A percentile compares a stretch with the other conserved stretches of the same genome.
Evolutionary conservation across 106 monocot genomes (phyloP).

Genomic region (Dendrobium nobile): DNA sequence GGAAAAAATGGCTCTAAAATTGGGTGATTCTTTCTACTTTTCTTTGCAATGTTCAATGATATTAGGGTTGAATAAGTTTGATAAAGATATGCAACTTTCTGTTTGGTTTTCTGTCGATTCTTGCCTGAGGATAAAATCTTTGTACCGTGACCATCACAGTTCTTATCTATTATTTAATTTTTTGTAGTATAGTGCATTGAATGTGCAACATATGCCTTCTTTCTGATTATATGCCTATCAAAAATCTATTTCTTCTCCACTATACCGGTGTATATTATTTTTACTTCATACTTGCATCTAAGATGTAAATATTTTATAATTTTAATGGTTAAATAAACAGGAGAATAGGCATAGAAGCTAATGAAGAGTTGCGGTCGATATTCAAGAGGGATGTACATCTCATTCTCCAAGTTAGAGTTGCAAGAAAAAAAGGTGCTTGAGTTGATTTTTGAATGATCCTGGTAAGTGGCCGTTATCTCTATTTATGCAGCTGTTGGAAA

Average conservation of each 20-base stretch:
- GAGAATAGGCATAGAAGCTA: constrained; percentile 98
- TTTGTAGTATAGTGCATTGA: not conserved
- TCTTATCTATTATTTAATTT: not conserved
- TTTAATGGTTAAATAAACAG: constrained; percentile 24
- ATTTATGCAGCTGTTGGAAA: not conserved
- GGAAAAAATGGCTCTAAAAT: constrained; percentile 98
- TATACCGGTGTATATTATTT: not conserved
- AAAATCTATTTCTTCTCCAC: not conserved
- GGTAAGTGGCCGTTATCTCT: not conserved
- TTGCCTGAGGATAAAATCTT: not conserved
- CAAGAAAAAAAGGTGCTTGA: constrained; percentile 51
- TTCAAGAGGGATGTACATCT: constrained; percentile 95
- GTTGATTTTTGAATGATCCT: not conserved
- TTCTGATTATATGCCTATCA: not conserved
- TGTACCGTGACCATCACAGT: not conserved
- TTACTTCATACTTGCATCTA: not conserved
- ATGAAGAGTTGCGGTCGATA: constrained; percentile 85
- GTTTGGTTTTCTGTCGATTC: not conserved
- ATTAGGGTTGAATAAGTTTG: not conserved
- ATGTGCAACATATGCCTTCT: not conserved
- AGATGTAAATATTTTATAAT: not conserved
- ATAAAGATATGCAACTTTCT: not conserved
- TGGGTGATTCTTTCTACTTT: constrained; percentile 43
- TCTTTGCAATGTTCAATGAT: not conserved
- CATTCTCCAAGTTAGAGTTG: constrained; percentile 84